Base-by-base conservation (phyloP, 2,329 filamentous ascomycete species). In the Neobulgaria alba region DNA sequence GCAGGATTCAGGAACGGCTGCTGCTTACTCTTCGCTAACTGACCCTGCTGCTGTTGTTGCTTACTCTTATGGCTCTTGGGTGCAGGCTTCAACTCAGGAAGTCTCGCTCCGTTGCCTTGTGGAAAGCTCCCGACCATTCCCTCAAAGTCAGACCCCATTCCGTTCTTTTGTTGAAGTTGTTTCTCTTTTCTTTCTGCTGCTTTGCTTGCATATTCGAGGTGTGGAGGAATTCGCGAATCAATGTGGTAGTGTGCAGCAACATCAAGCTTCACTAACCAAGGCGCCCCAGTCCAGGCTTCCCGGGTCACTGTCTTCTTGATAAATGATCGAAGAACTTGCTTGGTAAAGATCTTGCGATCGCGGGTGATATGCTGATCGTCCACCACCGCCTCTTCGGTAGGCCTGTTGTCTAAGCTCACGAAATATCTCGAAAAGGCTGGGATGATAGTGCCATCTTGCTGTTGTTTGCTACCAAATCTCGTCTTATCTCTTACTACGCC, bases 261-360 rank as follows among this genome's bases (percentile, higher is more conserved):
- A 39, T 87, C 80, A 26, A 83, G 75, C 64, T 93, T 95, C 14
- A 96, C 90, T 41, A 94, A 68, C 92, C 92, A 98, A 0, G 92
- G 90, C 0, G 92, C 92, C n/a, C 90, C 90, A 46, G 80, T 90
- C 87, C 89, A 96, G 3, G 87, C 77, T 57, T 96, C 92, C 46
- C 90, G 72, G 2, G 81, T 83, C n/a, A 95, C 83, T 0, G 88
- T 92, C 62, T 93, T 89, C 60, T 95, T 95, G 49, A 98, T 85
- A 51, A 95, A 98, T 4, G 88, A 87, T 23, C 90, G 80, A 30
- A 98, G 70, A 61, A 95, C 89, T 36, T 89, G 81, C 64, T 98
- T 96, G 19, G 90, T 95, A 59, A 96, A 98, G 34, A 86, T 75
- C 55, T 90, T 94, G 38, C 88, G 79, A 58, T 95, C 89, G 47